Conservation (phyloP, 75 land plant species). For the Pinus albicaulis region DNA sequence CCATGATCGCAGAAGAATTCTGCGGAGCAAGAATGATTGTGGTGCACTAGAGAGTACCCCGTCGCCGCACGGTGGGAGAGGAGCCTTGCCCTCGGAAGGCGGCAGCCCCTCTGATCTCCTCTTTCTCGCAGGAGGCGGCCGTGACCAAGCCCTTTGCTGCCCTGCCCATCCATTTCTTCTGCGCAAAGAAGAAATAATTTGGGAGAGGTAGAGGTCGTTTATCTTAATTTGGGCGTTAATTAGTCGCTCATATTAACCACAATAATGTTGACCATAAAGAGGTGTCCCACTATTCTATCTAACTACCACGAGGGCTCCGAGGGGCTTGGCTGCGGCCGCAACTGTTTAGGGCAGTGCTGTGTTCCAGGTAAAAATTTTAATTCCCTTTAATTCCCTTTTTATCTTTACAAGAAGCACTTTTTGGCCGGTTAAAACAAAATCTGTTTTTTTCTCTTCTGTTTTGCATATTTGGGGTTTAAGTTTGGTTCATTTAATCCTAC, state of each 20-base stretch:
- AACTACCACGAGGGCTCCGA: constrained; percentile 58
- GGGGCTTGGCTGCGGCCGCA: constrained; percentile 48
- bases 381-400: neutral
- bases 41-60: constrained; percentile 28
- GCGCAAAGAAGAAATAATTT: neutral
- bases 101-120: constrained; percentile 81
- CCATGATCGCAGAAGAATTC: constrained; percentile 2
- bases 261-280: constrained; percentile 62
- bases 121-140: constrained; percentile 78
- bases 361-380: constrained; percentile 62
- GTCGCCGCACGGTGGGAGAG: constrained; percentile 76
- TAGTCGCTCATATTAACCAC: no score
- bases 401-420: neutral
- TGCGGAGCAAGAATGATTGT: constrained; percentile 15
- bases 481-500: no score
- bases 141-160: neutral
- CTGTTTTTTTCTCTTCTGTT: no score
- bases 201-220: neutral
- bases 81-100: constrained; percentile 79
- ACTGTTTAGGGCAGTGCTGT: constrained; percentile 84
- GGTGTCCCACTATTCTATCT: constrained; percentile 76
- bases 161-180: neutral
- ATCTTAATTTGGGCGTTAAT: no score
- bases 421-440: no score
- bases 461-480: no score